Evolutionary conservation across 1,284 basidiomycete genomes (phyloP).

Genomic region (Pterulicium gracile): DNA sequence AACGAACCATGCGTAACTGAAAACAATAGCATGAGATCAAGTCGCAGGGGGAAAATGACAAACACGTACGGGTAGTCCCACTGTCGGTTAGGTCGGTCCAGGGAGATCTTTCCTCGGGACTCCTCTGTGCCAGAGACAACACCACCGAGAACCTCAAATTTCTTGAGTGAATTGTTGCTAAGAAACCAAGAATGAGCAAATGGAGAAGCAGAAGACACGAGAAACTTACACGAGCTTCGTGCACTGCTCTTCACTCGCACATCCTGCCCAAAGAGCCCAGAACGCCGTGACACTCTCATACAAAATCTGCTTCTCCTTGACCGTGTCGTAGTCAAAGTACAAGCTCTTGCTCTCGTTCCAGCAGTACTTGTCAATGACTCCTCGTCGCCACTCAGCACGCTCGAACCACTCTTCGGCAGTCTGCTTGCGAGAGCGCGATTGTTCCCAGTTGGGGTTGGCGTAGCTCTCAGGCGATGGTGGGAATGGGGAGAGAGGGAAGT

Average conservation of each 20-base stretch:
- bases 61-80: conserved; percentile 85
- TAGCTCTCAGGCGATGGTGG: conserved; percentile 80
- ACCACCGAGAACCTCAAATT: conserved; percentile 96
- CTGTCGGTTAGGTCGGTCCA: conserved; percentile 96
- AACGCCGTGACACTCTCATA: conserved; percentile 95
- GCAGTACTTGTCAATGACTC: conserved; percentile 87
- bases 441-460: conserved; percentile 44
- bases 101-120: conserved; percentile 88
- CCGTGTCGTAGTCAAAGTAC: conserved; percentile 96
- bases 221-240: conserved; percentile 76
- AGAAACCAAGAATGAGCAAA: conserved; percentile 12
- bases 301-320: conserved; percentile 79
- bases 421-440: conserved; percentile 55
- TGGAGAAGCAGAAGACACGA: conserved; percentile 5
- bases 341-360: conserved; percentile 95
- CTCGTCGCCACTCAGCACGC: conserved; percentile 72
- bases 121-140: conserved; percentile 95
- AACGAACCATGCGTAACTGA: conserved; percentile 53
- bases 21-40: conserved; percentile 10
- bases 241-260: conserved; percentile 90
- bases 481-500: conserved; percentile 86
- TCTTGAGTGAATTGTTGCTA: conserved; percentile 77
- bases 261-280: conserved; percentile 97
- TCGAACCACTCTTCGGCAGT: conserved; percentile 84
- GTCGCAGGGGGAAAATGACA: conserved; percentile 6